Evolutionary conservation across 23 red algal genomes (phyloP).

Genomic region (Pyropia yezoensis): DNA sequence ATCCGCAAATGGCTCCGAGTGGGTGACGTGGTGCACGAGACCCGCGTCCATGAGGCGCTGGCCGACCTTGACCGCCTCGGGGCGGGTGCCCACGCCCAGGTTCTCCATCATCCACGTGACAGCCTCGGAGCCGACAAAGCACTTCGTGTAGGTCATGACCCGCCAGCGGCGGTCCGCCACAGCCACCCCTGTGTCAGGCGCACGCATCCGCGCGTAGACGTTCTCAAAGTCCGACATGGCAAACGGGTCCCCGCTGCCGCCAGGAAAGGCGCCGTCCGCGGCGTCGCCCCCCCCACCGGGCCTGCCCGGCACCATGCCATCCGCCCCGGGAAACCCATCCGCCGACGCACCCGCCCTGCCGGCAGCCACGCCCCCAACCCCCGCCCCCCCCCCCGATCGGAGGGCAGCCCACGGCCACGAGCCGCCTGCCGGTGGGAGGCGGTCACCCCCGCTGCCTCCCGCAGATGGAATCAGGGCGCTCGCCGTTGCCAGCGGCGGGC

Average conservation of each 20-base stretch:
- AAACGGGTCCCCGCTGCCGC: conserved; percentile 1
- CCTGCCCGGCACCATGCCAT: too few relatives aligned
- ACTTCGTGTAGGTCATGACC: conserved; percentile 71
- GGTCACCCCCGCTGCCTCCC: too few relatives aligned
- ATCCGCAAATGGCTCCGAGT: conserved; percentile 82
- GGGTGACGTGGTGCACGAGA: conserved; percentile 84
- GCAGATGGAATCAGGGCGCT: too few relatives aligned
- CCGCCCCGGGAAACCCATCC: too few relatives aligned
- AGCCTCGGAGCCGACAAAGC: conserved; percentile 89
- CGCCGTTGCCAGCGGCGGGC: too few relatives aligned
- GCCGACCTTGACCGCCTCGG: conserved; percentile 56
- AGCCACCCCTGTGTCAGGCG: conserved; percentile 49
- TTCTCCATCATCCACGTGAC: conserved; percentile 84
- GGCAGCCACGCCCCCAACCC: too few relatives aligned
- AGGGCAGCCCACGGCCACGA: too few relatives aligned
- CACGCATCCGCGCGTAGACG: conserved; percentile 73
- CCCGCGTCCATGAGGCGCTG: conserved; percentile 91
- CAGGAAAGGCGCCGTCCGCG: too few relatives aligned
- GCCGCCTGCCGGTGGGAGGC: too few relatives aligned
- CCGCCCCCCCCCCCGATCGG: too few relatives aligned
- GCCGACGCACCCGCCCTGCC: too few relatives aligned
- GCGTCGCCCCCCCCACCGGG: too few relatives aligned
- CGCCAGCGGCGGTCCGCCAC: conserved; percentile 79
- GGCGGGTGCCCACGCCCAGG: conserved; percentile 24
- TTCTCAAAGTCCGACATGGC: conserved; percentile 73